These are phyloP conservation scores for Triticum turgidum DNA, from an alignment of 176 grass and related monocot genomes.

Conservation along the genomic window DNA sequence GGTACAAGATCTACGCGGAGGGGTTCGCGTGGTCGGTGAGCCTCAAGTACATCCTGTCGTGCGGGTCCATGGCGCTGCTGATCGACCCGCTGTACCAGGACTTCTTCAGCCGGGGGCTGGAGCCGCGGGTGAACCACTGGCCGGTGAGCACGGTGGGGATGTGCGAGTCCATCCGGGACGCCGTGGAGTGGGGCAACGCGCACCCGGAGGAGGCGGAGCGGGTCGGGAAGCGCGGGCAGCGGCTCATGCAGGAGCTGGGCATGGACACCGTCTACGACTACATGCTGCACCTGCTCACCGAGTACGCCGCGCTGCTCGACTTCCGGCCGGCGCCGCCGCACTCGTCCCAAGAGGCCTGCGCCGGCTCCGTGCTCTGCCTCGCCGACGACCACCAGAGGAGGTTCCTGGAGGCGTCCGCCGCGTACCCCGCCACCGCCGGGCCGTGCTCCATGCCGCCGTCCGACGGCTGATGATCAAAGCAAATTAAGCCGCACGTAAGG, in stretches of 20 bases:
- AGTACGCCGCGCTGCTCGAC: slow-evolving; percentile 72
- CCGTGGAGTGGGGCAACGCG: slow-evolving; percentile 74
- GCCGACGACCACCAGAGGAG: slow-evolving; percentile 50
- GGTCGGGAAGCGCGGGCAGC: slow-evolving; percentile 55
- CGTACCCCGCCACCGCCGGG: slow-evolving; percentile 23
- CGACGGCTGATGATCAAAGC: not conserved
- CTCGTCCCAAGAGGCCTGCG: slow-evolving; percentile 68
- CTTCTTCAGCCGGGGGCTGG: slow-evolving; percentile 76
- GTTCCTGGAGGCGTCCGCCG: slow-evolving; percentile 55
- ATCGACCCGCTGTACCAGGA: slow-evolving; percentile 78
- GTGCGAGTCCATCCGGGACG: slow-evolving; percentile 64
- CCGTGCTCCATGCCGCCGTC: slow-evolving; percentile 42
- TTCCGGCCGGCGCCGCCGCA: slow-evolving; percentile 50
- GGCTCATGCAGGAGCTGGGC: slow-evolving; percentile 60
- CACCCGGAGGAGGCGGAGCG: slow-evolving; percentile 60
- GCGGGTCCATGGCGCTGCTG: slow-evolving; percentile 69
- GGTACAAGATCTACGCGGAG: slow-evolving; percentile 91
- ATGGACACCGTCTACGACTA: slow-evolving; percentile 85
- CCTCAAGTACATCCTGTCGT: slow-evolving; percentile 86
- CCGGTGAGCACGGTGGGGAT: slow-evolving; percentile 34
- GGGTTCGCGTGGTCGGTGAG: slow-evolving; percentile 95
- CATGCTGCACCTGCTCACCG: slow-evolving; percentile 77
- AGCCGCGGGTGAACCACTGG: slow-evolving; percentile 62
- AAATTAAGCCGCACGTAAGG: too few relatives aligned
- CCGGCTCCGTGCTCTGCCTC: slow-evolving; percentile 63